phyloP scores from a whole-genome alignment of 116 monocot species.

The Phalaenopsis hybrid region DNA sequence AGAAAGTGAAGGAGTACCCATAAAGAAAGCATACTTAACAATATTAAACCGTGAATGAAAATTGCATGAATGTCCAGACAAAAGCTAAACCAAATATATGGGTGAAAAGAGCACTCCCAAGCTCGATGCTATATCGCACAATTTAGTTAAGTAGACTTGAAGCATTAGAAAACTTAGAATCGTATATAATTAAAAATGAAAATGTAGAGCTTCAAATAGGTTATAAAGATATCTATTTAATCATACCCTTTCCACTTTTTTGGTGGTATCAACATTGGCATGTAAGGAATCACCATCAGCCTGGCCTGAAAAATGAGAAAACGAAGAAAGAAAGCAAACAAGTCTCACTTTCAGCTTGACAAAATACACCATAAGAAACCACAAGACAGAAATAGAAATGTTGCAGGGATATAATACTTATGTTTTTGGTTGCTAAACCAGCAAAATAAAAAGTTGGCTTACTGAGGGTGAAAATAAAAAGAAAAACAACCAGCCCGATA shows the following conservation, averaged over 20 bases:
- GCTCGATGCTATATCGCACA: neutral
- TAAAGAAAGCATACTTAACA: neutral
- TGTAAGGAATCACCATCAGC: slow-evolving; percentile 77
- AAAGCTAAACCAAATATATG: neutral
- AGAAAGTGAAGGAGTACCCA: neutral
- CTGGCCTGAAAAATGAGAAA: slow-evolving; percentile 46
- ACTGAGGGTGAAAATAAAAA: too few relatives aligned
- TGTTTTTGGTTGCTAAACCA: neutral
- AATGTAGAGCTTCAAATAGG: neutral
- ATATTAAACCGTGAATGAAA: neutral
- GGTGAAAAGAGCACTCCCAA: neutral
- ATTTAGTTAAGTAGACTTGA: neutral
- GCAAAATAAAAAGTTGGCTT: neutral
- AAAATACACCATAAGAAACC: neutral
- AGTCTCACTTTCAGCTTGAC: neutral
- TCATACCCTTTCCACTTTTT: slow-evolving; percentile 82
- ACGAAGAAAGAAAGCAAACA: neutral
- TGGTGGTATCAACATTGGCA: slow-evolving; percentile 86
- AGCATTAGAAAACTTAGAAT: neutral
- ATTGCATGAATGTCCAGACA: neutral
- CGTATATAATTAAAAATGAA: neutral
- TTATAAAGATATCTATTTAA: neutral
- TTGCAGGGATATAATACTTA: neutral
- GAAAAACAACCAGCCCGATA: too few relatives aligned
- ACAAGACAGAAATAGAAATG: neutral